Percentiles rank a stretch among this genome's conserved stretches.
Evolutionary conservation across 2,329 filamentous ascomycete genomes (phyloP).

Genomic region (Pseudohalonectria lignicola): DNA sequence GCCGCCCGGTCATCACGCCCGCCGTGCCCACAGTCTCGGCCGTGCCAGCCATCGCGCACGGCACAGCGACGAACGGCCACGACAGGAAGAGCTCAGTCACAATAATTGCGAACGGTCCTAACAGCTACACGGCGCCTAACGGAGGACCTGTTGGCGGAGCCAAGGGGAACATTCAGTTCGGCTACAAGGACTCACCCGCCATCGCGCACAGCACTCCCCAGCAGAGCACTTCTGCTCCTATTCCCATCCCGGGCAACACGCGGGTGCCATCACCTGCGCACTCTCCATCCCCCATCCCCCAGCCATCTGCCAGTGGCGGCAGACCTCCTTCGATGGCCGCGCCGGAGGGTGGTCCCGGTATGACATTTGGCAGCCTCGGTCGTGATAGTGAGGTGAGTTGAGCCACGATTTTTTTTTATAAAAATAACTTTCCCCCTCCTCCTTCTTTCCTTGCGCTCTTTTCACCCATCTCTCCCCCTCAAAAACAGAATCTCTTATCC

Average conservation of each 20-base stretch:
- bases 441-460: too few species aligned
- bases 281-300: conserved; percentile 88
- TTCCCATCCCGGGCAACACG: conserved; percentile 47
- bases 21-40: conserved; percentile 49
- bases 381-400: conserved; percentile 67
- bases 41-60: conserved; percentile 50
- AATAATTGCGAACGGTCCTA: conserved; percentile 75
- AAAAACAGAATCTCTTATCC: too few species aligned
- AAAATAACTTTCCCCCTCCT: too few species aligned
- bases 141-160: conserved; percentile 50
- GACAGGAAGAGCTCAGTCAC: conserved; percentile 81
- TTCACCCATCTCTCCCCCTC: too few species aligned
- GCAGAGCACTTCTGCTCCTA: conserved; percentile 40
- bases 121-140: conserved; percentile 66
- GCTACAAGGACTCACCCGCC: conserved; percentile 60
- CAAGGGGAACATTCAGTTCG: conserved; percentile 68
- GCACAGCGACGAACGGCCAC: conserved; percentile 66
- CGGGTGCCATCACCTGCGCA: conserved; percentile 73
- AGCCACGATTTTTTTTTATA: too few species aligned
- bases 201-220: conserved; percentile 58
- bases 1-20: conserved; percentile 61
- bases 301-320: conserved; percentile 72
- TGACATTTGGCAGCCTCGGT: conserved; percentile 75
- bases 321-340: conserved; percentile 70
- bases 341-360: conserved; percentile 50